Evolutionary conservation across 345 rosid genomes (phyloP), one percentile per base, ranked within the genome.

Genomic region (Streptanthus diversifolius): DNA sequence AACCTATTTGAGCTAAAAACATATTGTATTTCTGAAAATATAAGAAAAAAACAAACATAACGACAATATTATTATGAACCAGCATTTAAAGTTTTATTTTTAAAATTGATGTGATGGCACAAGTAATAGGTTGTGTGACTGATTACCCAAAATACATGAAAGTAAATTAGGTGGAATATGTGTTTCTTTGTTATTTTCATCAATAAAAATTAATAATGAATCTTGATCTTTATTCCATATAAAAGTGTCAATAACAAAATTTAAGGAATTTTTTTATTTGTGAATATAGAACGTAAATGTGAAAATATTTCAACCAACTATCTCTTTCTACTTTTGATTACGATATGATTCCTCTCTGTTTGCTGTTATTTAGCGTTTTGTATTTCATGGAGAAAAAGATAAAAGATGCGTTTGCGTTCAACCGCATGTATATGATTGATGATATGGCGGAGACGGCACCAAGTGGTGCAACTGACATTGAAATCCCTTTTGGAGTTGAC

Each of bases 1-100:
- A 93, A 18, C 96, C 98, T 39, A 89, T 85, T 71, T 93, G 98
- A 59, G 97, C 90, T 85, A 86, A 77, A 86, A 93, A 93, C 77
- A 93, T 80, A 68, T 93, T 90, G 90, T 90, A 93, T 73, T 88
- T 93, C 97, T 93, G 97, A 88, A 82, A 55, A 54, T 4, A 40
- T 35, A 64, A 29, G 33, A 45, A 45, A 52, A 44, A 40, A 30
- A 21, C 19, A 27, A 21, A 41, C 18, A 9, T 27, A 5, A 37
- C 24, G 22, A 57, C 29, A 18, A 55, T 7, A 8, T 5, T 7
- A 8, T 5, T 37, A 24, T 37, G 59, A 54, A 15, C 30, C 27
- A 30, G 24, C 10, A 54, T 43, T 17, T 14, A 22, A 15, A 41
- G 41, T 14, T 29, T 24, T 3, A 3, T 19, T 32, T 21, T 5